Base-by-base conservation (phyloP, 75 land plant species). In the Larix kaempferi region DNA sequence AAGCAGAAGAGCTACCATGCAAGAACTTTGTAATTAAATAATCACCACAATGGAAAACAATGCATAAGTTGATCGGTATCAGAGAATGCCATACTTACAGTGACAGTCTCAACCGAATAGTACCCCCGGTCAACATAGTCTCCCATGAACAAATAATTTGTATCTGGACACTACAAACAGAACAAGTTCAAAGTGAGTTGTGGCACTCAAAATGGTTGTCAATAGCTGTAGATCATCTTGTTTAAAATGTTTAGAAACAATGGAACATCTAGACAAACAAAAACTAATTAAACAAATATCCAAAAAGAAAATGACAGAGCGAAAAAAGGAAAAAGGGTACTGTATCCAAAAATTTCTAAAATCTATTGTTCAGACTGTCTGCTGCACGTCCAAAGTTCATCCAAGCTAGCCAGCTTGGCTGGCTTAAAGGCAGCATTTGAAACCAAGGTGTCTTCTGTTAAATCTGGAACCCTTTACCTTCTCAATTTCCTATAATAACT, bases 51-150 rank as follows among this genome's bases (percentile, higher is more conserved):
- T 12, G 44, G 26, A 19, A 71, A 41, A 56, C n/a, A 35, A 26
- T 44, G 33, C 23, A 74, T 5, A 74, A 52, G 19, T 23, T 3
- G 14, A 72, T 11, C 15, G 27, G 33, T 26, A 65, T 26, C 71
- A 75, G 37, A n/a, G 25, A 69, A 69, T 69, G 73, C 73, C 26
- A 17, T 49, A 86, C 95, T 87, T 81, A 95, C 98, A 21, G 98
- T 91, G 17, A 90, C 96, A 58, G 99, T 96, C 86, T 96, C 99
- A 74, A 96, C 99, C 27, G 99, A 96, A 86, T 96, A 96, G 76
- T 93, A 96, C 10, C 99, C 99, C 66, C 99, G 99, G 66, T 96
- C 99, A 13, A 96, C 99, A 87, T 93, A 96, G 75, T 96, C 99
- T 12, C 99, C 99, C 95, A 96, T 93, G 81, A 96, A 96, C 64